A percentile compares a stretch with the other conserved stretches of the same genome.
Conservation (phyloP, 305 asterid genomes). For the Rubia balearica region DNA sequence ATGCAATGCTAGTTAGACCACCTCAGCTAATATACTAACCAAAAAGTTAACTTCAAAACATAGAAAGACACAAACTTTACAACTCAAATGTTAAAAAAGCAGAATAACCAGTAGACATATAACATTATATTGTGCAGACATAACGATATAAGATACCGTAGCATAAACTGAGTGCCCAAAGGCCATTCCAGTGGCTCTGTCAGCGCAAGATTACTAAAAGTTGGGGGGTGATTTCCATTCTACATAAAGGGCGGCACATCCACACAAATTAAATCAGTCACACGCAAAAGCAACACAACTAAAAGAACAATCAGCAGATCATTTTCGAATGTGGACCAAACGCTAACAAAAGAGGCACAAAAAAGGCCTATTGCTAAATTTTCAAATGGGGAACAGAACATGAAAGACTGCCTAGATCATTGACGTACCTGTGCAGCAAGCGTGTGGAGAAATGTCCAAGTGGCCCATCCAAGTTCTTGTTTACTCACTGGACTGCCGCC, state of each 20-base stretch:
- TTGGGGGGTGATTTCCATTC: slow-evolving; percentile 21
- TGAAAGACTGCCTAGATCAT: neutral
- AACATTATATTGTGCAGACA: slow-evolving; percentile 22
- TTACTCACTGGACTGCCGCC: slow-evolving; percentile 54
- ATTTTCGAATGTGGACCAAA: neutral
- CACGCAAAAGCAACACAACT: slow-evolving; percentile 3
- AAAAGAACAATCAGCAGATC: neutral
- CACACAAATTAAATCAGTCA: neutral
- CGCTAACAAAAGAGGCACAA: neutral
- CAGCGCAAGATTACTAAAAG: slow-evolving; percentile 8
- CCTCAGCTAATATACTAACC: slow-evolving; percentile 8
- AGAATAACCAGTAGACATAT: too few relatives aligned
- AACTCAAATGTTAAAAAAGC: neutral
- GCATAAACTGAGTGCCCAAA: neutral
- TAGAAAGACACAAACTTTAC: neutral
- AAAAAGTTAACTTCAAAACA: neutral
- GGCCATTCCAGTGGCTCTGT: neutral
- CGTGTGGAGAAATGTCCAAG: slow-evolving; percentile 96
- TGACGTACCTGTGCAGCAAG: slow-evolving; percentile 64
- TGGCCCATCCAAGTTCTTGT: slow-evolving; percentile 91
- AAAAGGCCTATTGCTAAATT: neutral
- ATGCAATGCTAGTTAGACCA: slow-evolving; percentile 25
- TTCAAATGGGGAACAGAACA: neutral
- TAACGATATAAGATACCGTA: slow-evolving; percentile 11
- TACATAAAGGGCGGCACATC: too few relatives aligned